Conservation (phyloP, 164 flowering plant species). For the Pachysandra terminalis region DNA sequence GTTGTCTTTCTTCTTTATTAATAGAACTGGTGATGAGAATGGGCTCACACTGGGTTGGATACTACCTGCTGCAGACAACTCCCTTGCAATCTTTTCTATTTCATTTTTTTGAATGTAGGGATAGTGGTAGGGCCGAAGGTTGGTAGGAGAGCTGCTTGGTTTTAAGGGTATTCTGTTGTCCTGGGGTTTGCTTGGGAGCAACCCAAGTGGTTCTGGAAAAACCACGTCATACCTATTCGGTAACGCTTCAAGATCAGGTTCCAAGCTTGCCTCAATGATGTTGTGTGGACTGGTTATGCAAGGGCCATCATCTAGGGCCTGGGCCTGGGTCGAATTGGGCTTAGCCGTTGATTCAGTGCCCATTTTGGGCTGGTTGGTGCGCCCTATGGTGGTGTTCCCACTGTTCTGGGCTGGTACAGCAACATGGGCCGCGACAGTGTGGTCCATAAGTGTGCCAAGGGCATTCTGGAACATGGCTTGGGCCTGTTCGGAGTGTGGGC, state of each 20-base stretch:
- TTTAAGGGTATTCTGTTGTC: neutral
- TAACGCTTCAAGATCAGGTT: neutral
- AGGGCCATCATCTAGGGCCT: too few species aligned
- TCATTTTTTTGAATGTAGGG: slow-evolving; percentile 4
- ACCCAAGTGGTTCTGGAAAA: neutral
- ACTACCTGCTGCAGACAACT: neutral
- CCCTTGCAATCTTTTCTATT: neutral
- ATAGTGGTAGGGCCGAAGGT: neutral
- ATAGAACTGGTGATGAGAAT: slow-evolving; percentile 7
- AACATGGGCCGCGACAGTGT: too few species aligned
- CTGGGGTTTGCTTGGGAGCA: neutral
- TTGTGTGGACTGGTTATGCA: too few species aligned
- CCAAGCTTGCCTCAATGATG: neutral
- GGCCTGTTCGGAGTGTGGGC: too few species aligned
- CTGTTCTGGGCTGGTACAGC: too few species aligned
- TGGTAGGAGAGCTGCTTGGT: neutral
- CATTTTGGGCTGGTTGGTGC: too few species aligned
- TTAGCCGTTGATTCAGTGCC: too few species aligned
- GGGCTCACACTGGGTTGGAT: slow-evolving; percentile 9
- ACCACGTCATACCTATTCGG: neutral
- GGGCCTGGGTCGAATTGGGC: too few species aligned
- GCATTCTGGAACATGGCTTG: too few species aligned
- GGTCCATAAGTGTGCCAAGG: too few species aligned
- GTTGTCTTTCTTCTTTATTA: slow-evolving; percentile 8
- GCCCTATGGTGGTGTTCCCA: too few species aligned